A percentile compares a stretch with the other conserved stretches of the same genome.
Conservation (phyloP, 2,329 filamentous ascomycete species). For the Metarhizium rileyi region DNA sequence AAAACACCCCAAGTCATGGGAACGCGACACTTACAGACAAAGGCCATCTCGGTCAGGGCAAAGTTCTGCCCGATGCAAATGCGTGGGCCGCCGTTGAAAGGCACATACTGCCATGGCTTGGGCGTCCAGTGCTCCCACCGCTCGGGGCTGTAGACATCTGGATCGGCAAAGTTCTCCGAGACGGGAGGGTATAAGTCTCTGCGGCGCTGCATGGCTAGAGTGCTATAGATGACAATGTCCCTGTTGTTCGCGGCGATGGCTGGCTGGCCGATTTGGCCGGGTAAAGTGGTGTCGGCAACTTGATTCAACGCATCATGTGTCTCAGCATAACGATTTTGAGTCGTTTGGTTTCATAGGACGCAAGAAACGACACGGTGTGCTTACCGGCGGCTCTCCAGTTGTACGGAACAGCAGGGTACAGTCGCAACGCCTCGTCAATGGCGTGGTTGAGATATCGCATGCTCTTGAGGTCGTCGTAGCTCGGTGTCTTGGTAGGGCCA, state of each 20-base stretch:
- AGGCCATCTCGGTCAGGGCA: conserved; percentile 61
- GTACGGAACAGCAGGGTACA: conserved; percentile 71
- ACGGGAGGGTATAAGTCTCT: conserved; percentile 47
- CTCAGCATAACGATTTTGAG: too few relatives aligned
- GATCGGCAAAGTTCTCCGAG: conserved; percentile 34
- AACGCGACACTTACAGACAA: conserved; percentile 9
- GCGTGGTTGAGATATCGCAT: conserved; percentile 74
- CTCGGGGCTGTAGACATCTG: conserved; percentile 51
- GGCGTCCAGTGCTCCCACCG: conserved; percentile 57
- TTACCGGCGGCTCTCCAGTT: conserved; percentile 48
- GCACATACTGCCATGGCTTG: conserved; percentile 61
- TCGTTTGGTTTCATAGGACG: too few relatives aligned
- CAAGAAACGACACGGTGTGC: too few relatives aligned
- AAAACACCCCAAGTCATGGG: background rate
- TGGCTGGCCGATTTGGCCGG: conserved; percentile 52
- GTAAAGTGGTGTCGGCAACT: conserved; percentile 63
- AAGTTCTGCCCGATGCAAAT: conserved; percentile 77
- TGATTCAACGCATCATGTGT: too few relatives aligned
- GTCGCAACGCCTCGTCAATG: conserved; percentile 66
- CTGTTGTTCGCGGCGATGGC: conserved; percentile 54
- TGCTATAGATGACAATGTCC: conserved; percentile 57
- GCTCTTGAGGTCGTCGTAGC: conserved; percentile 72
- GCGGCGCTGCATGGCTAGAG: conserved; percentile 65
- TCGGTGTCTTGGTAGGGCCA: conserved; percentile 52
- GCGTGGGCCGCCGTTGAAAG: conserved; percentile 65